Base-by-base conservation (phyloP, 2,329 filamentous ascomycete genomes). In the Neospermospora avenae region DNA sequence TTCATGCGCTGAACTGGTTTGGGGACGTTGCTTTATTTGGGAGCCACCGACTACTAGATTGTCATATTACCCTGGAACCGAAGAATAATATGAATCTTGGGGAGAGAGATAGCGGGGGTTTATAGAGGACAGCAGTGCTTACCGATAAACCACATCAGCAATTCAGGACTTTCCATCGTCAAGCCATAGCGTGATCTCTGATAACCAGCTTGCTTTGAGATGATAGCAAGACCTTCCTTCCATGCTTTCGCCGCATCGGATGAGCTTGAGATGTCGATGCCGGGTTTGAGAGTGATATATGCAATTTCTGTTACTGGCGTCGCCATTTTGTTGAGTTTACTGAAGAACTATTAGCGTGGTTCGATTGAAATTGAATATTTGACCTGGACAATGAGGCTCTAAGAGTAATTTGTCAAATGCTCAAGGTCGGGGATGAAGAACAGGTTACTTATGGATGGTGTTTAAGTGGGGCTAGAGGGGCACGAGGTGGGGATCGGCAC, bases 91-190 rank as follows among this genome's bases (percentile, higher is more conserved):
- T 10, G 37, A n/a, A 41, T 41, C 2, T 39, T 16, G 4, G 35
- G 31, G 24, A 10, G 18, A 25, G 6, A 31, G 46, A 7, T 13
- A 8, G n/a, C 20, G 2, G 8, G 14, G 13, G 18, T n/a, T 3
- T 6, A n/a, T 18, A 42, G n/a, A 5, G 37, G 37, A 18, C 18
- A 25, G 45, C 5, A 31, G n/a, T 35, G 3, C n/a, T 8, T 31
- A 80, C 78, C 73, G 55, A 80, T 70, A 25, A 75, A 67, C 57
- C 79, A 57, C 45, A 77, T 70, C 0, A 76, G 59, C n/a, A n/a
- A n/a, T n/a, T n/a, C n/a, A 22, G 73, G 73, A 14, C 72, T 67
- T 66, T 81, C 79, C 22, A 78, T 54, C 63, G 72, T 66, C 1
- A 54, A 64, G 28, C 77, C 78, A 65, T 71, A 78, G 58, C 68